phyloP scores from a whole-genome alignment of 2,329 filamentous ascomycete species.

The Aureobasidium melanogenum region DNA sequence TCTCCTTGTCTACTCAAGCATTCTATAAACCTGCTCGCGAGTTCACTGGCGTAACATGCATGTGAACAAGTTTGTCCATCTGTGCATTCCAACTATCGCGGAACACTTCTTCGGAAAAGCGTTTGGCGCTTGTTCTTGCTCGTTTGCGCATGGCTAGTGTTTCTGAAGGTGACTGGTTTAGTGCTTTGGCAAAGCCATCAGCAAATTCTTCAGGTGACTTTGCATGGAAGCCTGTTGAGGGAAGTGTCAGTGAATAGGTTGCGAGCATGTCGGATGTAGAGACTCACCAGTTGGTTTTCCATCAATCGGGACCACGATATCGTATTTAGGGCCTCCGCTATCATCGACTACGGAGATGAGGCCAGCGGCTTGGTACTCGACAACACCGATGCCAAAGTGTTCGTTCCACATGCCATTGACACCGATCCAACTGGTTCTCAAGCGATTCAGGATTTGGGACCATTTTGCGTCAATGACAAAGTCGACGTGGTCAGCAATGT shows the following conservation, averaged over 20 bases:
- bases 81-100: slow-evolving; percentile 66
- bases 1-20: background rate
- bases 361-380: slow-evolving; percentile 94
- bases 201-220: slow-evolving; percentile 73
- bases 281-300: slow-evolving; percentile 64
- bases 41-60: background rate
- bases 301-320: slow-evolving; percentile 79
- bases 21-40: background rate
- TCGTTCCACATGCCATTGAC: slow-evolving; percentile 99
- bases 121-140: slow-evolving; percentile 66
- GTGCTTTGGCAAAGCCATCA: slow-evolving; percentile 65
- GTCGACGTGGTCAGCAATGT: slow-evolving; percentile 72
- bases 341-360: slow-evolving; percentile 89
- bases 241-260: background rate
- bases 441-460: slow-evolving; percentile 74
- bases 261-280: no score
- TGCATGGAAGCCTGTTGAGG: slow-evolving; percentile 65
- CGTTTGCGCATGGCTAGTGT: slow-evolving; percentile 65
- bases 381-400: slow-evolving; percentile 96
- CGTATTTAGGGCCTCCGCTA: slow-evolving; percentile 83
- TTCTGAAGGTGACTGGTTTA: slow-evolving; percentile 55
- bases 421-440: slow-evolving; percentile 69
- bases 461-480: slow-evolving; percentile 88
- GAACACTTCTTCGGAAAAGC: slow-evolving; percentile 87
- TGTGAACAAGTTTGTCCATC: slow-evolving; percentile 59